These are phyloP conservation scores for Cladophialophora chaetospira DNA, from an alignment of 2,329 filamentous ascomycete genomes.

Conservation along the genomic window DNA sequence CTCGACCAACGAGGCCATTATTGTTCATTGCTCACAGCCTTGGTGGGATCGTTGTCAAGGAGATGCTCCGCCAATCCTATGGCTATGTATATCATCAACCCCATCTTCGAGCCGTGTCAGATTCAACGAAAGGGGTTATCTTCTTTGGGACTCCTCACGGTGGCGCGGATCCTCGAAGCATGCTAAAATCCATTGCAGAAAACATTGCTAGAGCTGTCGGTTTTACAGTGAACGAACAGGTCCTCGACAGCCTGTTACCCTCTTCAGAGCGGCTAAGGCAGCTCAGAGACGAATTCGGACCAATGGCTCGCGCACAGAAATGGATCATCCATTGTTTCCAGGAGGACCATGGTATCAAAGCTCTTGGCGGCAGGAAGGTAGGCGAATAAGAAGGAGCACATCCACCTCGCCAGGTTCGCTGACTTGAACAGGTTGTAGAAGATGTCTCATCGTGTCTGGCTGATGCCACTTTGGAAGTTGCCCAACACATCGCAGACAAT, in stretches of 20 bases:
- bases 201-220: constrained; percentile 19
- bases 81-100: constrained; percentile 5
- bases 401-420: background rate
- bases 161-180: constrained; percentile 12
- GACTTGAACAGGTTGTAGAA: constrained; percentile 38
- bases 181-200: constrained; percentile 4
- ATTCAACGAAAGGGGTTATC: constrained; percentile 20
- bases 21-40: constrained; percentile 26
- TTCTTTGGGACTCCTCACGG: constrained; percentile 30
- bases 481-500: constrained; percentile 38
- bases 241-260: constrained; percentile 40
- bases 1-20: constrained; percentile 11
- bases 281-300: constrained; percentile 35
- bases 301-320: constrained; percentile 35
- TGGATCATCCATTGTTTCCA: constrained; percentile 44
- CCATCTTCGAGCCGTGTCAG: constrained; percentile 2
- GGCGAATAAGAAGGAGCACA: constrained; percentile 1
- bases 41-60: constrained; percentile 25
- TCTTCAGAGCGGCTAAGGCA: constrained; percentile 38
- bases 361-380: constrained; percentile 26
- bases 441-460: constrained; percentile 43
- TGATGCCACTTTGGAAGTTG: constrained; percentile 36
- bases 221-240: constrained; percentile 38
- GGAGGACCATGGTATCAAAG: constrained; percentile 34
- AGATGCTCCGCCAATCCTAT: constrained; percentile 17